A percentile compares a stretch with the other conserved stretches of the same genome.
Evolutionary conservation across 257 asterid genomes (phyloP).

Genomic region (Cinchona pubescens): DNA sequence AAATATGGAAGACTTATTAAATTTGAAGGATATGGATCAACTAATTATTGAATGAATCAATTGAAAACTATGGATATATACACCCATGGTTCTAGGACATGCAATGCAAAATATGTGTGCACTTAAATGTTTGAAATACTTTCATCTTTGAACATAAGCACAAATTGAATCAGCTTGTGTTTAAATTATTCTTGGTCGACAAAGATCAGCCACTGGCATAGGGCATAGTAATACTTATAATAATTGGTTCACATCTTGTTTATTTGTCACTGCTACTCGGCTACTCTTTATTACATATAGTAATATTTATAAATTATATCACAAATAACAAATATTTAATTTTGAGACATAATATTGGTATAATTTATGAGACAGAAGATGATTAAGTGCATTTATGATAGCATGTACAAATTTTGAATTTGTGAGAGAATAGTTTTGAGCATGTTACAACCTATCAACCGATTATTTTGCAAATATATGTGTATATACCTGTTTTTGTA

Average conservation of each 20-base stretch:
- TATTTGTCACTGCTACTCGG: no score
- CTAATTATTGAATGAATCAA: not conserved
- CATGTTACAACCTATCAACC: not conserved
- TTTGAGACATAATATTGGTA: no score
- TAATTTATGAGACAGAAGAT: no score
- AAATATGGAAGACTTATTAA: not conserved
- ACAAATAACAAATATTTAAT: no score
- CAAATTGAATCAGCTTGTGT: not conserved
- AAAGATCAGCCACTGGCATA: not conserved
- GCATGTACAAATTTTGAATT: not conserved
- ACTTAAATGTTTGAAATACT: no score
- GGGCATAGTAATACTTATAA: no score
- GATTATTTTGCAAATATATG: not conserved
- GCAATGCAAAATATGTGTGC: not conserved
- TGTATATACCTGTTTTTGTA: not conserved
- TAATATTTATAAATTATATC: no score
- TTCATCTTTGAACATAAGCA: no score
- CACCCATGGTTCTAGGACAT: not conserved
- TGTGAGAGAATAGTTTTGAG: not conserved
- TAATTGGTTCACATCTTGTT: no score
- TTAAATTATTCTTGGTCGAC: not conserved
- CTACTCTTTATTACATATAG: no score
- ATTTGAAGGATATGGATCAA: not conserved
- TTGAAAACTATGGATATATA: not conserved
- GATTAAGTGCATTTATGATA: no score